Evolutionary conservation across 1,284 basidiomycete species (phyloP).

Genomic region (Leccinum idahoense): DNA sequence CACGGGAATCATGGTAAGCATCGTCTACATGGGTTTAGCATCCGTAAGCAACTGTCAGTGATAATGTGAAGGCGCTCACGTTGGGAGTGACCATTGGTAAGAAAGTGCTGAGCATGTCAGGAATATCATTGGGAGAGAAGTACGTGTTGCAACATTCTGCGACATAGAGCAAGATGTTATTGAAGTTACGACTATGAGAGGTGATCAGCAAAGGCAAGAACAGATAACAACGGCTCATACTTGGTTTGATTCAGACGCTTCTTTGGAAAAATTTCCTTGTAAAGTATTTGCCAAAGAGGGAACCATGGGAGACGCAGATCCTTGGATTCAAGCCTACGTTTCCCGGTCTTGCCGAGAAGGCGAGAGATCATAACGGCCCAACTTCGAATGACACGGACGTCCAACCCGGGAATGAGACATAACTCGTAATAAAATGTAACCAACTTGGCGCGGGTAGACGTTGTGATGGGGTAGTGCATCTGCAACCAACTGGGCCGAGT

Average conservation of each 20-base stretch:
- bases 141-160: slow-evolving; percentile 81
- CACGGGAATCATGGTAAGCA: slow-evolving; percentile 65
- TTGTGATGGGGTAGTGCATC: slow-evolving; percentile 77
- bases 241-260: slow-evolving; percentile 34
- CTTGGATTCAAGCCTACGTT: slow-evolving; percentile 45
- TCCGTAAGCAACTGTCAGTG: background rate
- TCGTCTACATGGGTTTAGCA: slow-evolving; percentile 37
- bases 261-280: slow-evolving; percentile 62
- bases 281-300: slow-evolving; percentile 54
- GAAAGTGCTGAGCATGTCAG: slow-evolving; percentile 85
- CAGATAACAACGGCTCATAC: slow-evolving; percentile 42
- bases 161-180: slow-evolving; percentile 49
- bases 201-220: slow-evolving; percentile 15
- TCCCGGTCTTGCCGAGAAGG: slow-evolving; percentile 36
- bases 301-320: slow-evolving; percentile 62
- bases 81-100: slow-evolving; percentile 39
- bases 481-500: slow-evolving; percentile 63
- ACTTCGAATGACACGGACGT: slow-evolving; percentile 52
- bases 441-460: slow-evolving; percentile 70
- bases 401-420: slow-evolving; percentile 75
- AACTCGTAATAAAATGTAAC: slow-evolving; percentile 80
- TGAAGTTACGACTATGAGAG: slow-evolving; percentile 25
- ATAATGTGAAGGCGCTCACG: slow-evolving; percentile 15
- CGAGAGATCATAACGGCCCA: slow-evolving; percentile 56
- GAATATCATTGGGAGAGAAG: slow-evolving; percentile 85